Evolutionary conservation across 495 filamentous ascomycete species (phyloP), one percentile per base, ranked within the genome.

Genomic region (Articulospora tetracladia): DNA sequence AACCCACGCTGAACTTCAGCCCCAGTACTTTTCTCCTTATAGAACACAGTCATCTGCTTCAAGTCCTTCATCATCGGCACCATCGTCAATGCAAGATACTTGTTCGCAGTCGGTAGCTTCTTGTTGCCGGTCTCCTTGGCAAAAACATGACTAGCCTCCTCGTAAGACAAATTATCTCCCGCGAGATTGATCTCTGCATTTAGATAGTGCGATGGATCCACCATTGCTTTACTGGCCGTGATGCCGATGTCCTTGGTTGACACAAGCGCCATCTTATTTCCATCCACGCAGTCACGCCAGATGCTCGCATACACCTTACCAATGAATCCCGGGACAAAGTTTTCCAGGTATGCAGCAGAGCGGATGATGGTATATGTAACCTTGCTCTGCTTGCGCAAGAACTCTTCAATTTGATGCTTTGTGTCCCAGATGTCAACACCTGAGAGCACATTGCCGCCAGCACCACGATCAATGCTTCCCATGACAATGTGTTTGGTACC

Each of bases 401-500:
- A 77, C 69, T 91, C 91, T 72, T 66, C 74, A 60, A 78, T 77
- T 68, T 89, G 90, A 65, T 90, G 86, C 34, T 85, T 85, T 50
- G 90, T 74, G 0, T 76, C 67, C 0, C 87, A 90, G 3, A 77
- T 71, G 57, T 82, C 86, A 11, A 74, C 60, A 63, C 77, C 78
- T 25, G 78, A 83, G 0, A 66, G 69, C 13, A 34, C 30, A 34
- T 34, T 34, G 15, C 77, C 72, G 17, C 75, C 70, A 28, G 85
- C 87, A 39, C 86, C 86, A 3, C 88, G 84, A 60, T 91, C 88
- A 13, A 89, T 84, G 44, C 78, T 82, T 53, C 73, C 77, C 72
- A 88, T 90, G 13, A 92, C 82, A 66, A 91, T 88, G 65, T 83
- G 76, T 55, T 76, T 72, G 55, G 89, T 82, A 22, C 77, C 76